Percentiles rank a stretch among this genome's conserved stretches.
Conservation (phyloP, 2,329 filamentous ascomycete genomes). For the Ophiocordyceps camponoti-floridani region DNA sequence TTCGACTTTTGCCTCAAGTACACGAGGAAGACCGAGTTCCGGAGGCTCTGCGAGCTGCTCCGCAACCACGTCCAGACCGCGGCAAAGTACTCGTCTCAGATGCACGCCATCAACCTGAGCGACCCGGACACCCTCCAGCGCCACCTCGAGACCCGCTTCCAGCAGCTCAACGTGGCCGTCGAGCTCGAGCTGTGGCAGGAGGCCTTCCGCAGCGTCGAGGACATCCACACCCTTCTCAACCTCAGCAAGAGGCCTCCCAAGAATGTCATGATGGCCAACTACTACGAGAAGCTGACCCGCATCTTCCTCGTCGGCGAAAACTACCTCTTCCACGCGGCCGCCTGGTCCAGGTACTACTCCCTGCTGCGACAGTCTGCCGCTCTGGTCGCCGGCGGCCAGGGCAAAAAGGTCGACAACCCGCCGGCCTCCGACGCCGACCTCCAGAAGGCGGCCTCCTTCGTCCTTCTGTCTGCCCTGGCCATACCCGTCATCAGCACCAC, state of each 20-base stretch:
- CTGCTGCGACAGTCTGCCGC: constrained; percentile 80
- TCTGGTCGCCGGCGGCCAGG: constrained; percentile 66
- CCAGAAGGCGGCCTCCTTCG: constrained; percentile 87
- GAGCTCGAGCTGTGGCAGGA: constrained; percentile 98
- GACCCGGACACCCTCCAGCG: constrained; percentile 94
- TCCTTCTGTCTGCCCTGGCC: constrained; percentile 84
- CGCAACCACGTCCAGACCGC: constrained; percentile 98
- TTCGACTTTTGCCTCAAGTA: constrained; percentile 99
- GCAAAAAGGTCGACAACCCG: constrained; percentile 89
- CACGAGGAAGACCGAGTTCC: constrained; percentile 97
- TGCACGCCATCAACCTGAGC: constrained; percentile 98
- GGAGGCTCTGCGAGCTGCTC: constrained; percentile 90
- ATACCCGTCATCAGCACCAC: constrained; percentile 99
- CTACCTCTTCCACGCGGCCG: constrained; percentile 96
- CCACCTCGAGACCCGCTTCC: constrained; percentile 93
- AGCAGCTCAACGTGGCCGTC: constrained; percentile 94
- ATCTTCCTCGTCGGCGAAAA: constrained; percentile 99
- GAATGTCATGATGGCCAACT: constrained; percentile 99
- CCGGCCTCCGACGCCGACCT: constrained; percentile 77
- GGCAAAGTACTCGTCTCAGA: constrained; percentile 96
- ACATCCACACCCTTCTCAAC: constrained; percentile 93
- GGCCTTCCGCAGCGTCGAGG: constrained; percentile 96
- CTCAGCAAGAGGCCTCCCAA: constrained; percentile 96
- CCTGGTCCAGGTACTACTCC: constrained; percentile 95
- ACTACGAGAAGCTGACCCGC: constrained; percentile 96